Base-by-base conservation (phyloP, 371 early-diverging fungal species). In the Catenaria anguillulae region DNA sequence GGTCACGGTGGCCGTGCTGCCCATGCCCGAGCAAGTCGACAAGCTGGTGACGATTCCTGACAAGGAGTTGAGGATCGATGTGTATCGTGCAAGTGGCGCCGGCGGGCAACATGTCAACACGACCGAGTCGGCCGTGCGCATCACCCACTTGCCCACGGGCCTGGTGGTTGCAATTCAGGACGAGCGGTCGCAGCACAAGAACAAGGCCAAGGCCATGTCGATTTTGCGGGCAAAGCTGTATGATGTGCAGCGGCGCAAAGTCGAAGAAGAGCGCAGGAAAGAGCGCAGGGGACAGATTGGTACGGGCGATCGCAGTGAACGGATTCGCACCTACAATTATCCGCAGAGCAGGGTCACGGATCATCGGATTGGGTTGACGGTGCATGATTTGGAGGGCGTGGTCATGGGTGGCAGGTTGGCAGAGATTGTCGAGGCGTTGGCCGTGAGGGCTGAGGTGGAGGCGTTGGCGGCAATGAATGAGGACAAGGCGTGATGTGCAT, bases 21-120 rank as follows among this genome's bases (percentile, higher is more conserved):
- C 90, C 0, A 81, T 88, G 59, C 83, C 88, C 0, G 79, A 84
- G 4, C 80, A 87, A 43, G 82, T 74, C 63, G 55, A 64, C 19
- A 55, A 33, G 35, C 19, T 31, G 54, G 75, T 87, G 26, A 79
- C 81, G 52, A 77, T 90, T 40, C 67, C 74, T 5, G 86, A 86
- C 26, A 67, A 73, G 0, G 90, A 90, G 65, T 70, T 90, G 2
- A 76, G 83, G 2, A 78, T 90, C 43, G 91, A 90, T 55, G 78
- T 83, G 19, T 89, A 81, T 66, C 71, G 90, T 1, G 84, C 90
- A 21, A 82, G 83, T 6, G 91, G 91, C 29, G 81, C 86, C 10
- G 91, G 91, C 37, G 91, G 91, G 4, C 90, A 90, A 62, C 91
- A 93, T 67, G 95, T 96, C 33, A 96, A 96, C 64, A 93, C 88